Evolutionary conservation across 306 rosid genomes (phyloP), one percentile per base, ranked within the genome.

Genomic region (Castanea mollissima): DNA sequence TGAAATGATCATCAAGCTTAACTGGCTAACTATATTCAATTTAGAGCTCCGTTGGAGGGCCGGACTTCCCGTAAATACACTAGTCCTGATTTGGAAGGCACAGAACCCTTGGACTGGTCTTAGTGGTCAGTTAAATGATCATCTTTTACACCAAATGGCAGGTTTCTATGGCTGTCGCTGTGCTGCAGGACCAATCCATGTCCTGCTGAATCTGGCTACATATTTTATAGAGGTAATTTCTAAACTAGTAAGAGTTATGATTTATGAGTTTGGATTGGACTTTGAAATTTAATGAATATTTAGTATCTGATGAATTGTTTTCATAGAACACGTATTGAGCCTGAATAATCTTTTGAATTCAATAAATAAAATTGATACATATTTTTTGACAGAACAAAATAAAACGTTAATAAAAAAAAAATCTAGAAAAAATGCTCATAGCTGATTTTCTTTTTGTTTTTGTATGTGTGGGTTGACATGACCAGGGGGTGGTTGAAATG

Each of bases 21-120:
- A 80, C 97, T 94, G 70, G 97, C 81, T 59, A 94, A 91, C 83
- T 94, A 92, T 85, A 83, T 92, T 81, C 97, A 92, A 86, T 94
- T 92, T 80, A 88, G 92, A 88, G 97, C 98, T 76, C 90, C 92
- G 68, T 82, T 92, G n/a, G 98, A 94, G 87, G 98, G 97, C 60
- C 87, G 93, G 92, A 90, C 90, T 71, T 89, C 92, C 65, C 91
- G 82, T 1, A 94, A 94, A 82, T 92, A 91, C 82, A 91, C 97
- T 2, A 97, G 97, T 94, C 69, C 79, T 92, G 78, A 94, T 94
- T 83, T 94, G 97, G 98, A 92, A 94, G 89, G 90, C 98, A 34
- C 97, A 92, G 79, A 92, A 94, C 84, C 98, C 97, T 38, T 94
- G 98, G 97, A 88, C 98, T 23, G 97, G 97, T 81, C 90, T 94